Percentiles rank a stretch among this genome's conserved stretches.
Conservation (phyloP, 805 yeast genomes). For the Wickerhamomyces sydowiorum region DNA sequence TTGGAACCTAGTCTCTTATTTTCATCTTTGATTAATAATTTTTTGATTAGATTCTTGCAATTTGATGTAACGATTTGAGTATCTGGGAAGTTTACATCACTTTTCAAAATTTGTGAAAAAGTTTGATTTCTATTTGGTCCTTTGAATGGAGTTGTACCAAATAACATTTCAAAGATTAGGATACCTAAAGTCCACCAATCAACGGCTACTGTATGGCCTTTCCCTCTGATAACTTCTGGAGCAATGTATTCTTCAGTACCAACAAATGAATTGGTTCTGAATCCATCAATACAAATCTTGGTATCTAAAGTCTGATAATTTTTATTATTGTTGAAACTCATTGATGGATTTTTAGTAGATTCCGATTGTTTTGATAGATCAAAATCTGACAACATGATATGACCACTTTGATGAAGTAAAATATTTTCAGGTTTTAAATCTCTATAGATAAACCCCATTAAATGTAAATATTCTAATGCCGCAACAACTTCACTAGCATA, state of each 20-base stretch:
- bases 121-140: constrained; percentile 87
- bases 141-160: constrained; percentile 94
- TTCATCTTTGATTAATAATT: constrained; percentile 84
- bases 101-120: constrained; percentile 78
- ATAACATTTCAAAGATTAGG: constrained; percentile 87
- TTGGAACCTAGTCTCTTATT: constrained; percentile 82
- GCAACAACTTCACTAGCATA: constrained; percentile 97
- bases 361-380: constrained; percentile 89
- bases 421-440: constrained; percentile 97
- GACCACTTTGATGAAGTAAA: constrained; percentile 91
- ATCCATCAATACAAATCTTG: constrained; percentile 91
- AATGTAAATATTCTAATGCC: constrained; percentile 89
- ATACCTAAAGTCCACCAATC: constrained; percentile 99
- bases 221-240: constrained; percentile 95
- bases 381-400: constrained; percentile 95
- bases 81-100: constrained; percentile 78
- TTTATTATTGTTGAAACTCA: constrained; percentile 37
- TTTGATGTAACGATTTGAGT: constrained; percentile 58
- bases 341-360: constrained; percentile 68
- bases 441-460: constrained; percentile 96
- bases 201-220: constrained; percentile 96
- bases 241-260: constrained; percentile 99
- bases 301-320: constrained; percentile 75
- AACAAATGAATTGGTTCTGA: constrained; percentile 95
- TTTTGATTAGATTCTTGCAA: constrained; percentile 76